A percentile compares a stretch with the other conserved stretches of the same genome.
Conservation (phyloP, 192 early-diverging fungal species). For the Coemansia sp. region DNA sequence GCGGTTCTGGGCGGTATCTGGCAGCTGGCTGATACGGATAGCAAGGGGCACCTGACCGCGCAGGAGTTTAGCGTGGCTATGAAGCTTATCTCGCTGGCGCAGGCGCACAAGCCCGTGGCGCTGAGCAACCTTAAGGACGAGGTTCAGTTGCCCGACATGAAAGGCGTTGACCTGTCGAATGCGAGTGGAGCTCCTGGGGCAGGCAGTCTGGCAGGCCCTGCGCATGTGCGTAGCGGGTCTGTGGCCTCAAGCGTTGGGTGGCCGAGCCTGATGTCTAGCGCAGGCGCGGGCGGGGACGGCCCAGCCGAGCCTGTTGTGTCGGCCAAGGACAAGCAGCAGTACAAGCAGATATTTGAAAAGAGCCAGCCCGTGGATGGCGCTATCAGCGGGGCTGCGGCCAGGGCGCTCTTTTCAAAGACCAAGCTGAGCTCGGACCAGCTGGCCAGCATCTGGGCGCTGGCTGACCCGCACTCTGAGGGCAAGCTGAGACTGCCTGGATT, state of each 20-base stretch:
- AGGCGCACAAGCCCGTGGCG: constrained; percentile 61
- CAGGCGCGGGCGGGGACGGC: neutral
- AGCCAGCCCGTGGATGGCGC: constrained; percentile 56
- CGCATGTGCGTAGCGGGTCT: constrained; percentile 31
- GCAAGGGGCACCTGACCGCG: constrained; percentile 69
- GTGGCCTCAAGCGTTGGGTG: constrained; percentile 39
- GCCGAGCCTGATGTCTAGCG: constrained; percentile 13
- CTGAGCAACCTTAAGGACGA: constrained; percentile 47
- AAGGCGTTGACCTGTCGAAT: constrained; percentile 47
- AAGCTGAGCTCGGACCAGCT: constrained; percentile 73
- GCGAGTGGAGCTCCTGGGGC: neutral
- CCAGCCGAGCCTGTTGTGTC: constrained; percentile 16
- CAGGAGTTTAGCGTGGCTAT: constrained; percentile 74
- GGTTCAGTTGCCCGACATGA: constrained; percentile 57
- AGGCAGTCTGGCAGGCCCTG: neutral
- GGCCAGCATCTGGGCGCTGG: constrained; percentile 77
- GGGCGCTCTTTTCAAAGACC: constrained; percentile 74
- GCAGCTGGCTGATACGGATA: constrained; percentile 75
- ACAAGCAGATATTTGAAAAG: constrained; percentile 57
- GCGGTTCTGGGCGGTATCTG: constrained; percentile 73
- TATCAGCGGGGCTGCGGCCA: constrained; percentile 64
- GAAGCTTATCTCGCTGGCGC: constrained; percentile 85
- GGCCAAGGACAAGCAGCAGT: constrained; percentile 58
- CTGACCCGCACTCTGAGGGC: constrained; percentile 68
- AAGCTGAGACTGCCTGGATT: constrained; percentile 79